Evolutionary conservation across 768 basidiomycete species (phyloP), one percentile per base, ranked within the genome.

Genomic region (Infundibulicybe gibba): DNA sequence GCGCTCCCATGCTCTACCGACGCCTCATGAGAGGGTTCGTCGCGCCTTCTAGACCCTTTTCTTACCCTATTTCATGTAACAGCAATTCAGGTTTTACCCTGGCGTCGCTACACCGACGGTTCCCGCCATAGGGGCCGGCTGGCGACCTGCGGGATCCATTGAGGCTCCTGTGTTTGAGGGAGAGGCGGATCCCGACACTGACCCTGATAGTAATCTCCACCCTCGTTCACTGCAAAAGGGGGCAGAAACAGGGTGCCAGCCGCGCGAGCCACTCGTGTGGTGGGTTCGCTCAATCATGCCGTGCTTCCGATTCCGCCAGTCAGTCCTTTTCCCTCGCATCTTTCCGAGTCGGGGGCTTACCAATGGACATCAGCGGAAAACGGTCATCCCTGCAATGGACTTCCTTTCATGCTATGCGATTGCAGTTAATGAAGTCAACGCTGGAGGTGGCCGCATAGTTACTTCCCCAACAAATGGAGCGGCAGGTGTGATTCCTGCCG

Each of bases 381-480:
- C 90, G 8, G 83, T 86, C 55, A 93, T 97, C 43, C 93, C 93
- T 0, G 93, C 91, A 1, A 83, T 98, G 66, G 94, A 98, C 59
- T 94, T 94, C 59, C 69, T 98, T 49, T 89, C 87, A 1, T 91
- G 90, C 50, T 97, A 97, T 64, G 94, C 93, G 2, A 94, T 94
- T 45, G 90, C 91, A 14, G 92, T 94, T 11, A 95, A 95, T 57
- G 94, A 97, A 62, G 93, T 95, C 11, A 97, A 95, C 58, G 94
- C 94, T 3, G 77, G 81, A 25, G 94, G 94, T 0, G 94, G 94
- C 0, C 77, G 94, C 30, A 95, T 98, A 44, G 94, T 98, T 40
- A 97, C 94, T 2, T 89, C 90, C 5, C 94, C 90, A 2, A 94
- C 94, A 5, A 94, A 94, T 59, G 94, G 94, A 38, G 92, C 94